Percentiles rank a stretch among this genome's conserved stretches.
These are phyloP conservation scores for Uronychia binucleata DNA, from an alignment of 73 alveolate species.

Conservation along the genomic window DNA sequence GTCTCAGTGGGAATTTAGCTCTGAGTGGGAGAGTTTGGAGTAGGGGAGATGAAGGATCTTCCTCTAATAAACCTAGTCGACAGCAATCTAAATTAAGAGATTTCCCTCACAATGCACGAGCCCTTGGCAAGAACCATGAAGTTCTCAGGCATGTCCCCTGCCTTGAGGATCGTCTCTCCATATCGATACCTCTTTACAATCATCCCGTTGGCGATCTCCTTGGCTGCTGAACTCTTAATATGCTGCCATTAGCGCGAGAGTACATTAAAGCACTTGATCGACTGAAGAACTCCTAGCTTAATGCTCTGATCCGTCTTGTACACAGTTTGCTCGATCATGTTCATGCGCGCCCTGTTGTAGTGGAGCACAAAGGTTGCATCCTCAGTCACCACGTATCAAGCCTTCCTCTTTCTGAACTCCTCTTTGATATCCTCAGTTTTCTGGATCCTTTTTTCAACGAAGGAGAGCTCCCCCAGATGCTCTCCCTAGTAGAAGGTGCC, in stretches of 20 bases:
- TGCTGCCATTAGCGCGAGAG: not conserved
- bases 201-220: not conserved
- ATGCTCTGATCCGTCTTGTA: not conserved
- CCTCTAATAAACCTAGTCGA: not conserved
- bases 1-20: too few relatives aligned
- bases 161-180: not conserved
- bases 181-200: not conserved
- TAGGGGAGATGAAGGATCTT: too few relatives aligned
- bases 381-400: not conserved
- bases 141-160: not conserved
- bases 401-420: not conserved
- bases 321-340: not conserved
- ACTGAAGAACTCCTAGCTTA: not conserved
- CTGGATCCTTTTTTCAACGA: not conserved
- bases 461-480: not conserved
- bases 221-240: too few relatives aligned
- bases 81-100: not conserved
- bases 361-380: not conserved
- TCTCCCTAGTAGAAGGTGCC: not conserved
- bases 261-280: not conserved
- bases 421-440: not conserved
- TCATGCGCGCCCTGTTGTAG: not conserved
- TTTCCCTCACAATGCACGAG: not conserved
- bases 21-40: too few relatives aligned
- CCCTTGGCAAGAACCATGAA: not conserved